Evolutionary conservation across 2,329 filamentous ascomycete species (phyloP), one percentile per base, ranked within the genome.

Genomic region (Aspergillus oerlinghausenensis): DNA sequence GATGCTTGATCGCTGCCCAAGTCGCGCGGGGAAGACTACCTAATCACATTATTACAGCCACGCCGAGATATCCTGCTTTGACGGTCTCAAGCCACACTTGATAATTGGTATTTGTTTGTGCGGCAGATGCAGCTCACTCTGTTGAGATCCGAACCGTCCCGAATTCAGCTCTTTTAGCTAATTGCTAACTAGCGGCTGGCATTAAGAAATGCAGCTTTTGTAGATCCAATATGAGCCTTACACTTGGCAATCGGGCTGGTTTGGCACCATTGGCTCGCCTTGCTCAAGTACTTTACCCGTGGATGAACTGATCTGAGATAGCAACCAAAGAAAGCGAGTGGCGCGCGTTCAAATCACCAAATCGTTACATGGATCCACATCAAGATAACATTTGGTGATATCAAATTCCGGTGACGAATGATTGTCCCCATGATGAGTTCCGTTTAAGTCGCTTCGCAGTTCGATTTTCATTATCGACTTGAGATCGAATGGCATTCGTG

Each of bases 321-420:
- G 32, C 32, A 38, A 35, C 32, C 32, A 38, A 38, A 38, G 32
- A 17, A 38, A 38, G 32, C 32, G 6, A 35, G 14, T 35, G 32
- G 5, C 32, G 3, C 14, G 5, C 6, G 32, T 17, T 38, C 32
- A 63, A 51, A 52, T 43, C 19, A 52, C 52, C 28, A 71, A 52
- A 55, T 65, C 63, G 45, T 43, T 59, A 38, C 63, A 56, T 28
- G 63, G 61, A 52, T 72, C 70, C 25, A 67, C 54, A 52, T 71
- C 67, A 55, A 73, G 23, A 57, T 63, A 57, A 55, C 69, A 67
- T 19, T 49, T 45, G 17, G 43, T 28, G 32, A 38, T 50, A 28
- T 57, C 29, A 29, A 54, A 55, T 10, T 50, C 45, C 28, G 52
- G 51, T 4, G 50, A 48, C 43, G 48, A 11, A 54, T 26, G 47